Base-by-base conservation (phyloP, 1,284 basidiomycete species). In the Austroboletus niveus region DNA sequence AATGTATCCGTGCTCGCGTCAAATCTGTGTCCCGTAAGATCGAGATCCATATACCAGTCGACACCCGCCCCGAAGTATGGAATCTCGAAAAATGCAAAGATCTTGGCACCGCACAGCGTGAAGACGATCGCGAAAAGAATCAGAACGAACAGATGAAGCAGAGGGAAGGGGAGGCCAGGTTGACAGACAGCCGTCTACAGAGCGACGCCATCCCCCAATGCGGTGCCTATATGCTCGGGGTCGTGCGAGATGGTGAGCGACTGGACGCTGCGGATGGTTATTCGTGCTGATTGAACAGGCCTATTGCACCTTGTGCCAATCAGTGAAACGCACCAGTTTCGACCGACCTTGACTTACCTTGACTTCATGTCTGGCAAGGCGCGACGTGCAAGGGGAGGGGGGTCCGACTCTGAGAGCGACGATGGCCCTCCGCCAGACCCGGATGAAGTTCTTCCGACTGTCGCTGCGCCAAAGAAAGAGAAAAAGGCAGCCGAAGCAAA, bases 361-460 rank as follows among this genome's bases (percentile, higher is more conserved):
- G 89, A 92, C 62, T 69, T 80, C 52, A 65, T 85, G 48, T 81
- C 82, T 22, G 80, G 81, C 45, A 89, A 85, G 71, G 74, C 69
- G 55, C 79, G 76, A 60, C 82, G 78, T 49, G 54, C 66, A n/a
- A 74, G 74, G 43, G 71, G 68, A 15, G 72, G 76, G 12, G 79
- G 75, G 0, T 63, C 65, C 3, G 87, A 86, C 55, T 84, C 83
- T 10, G 87, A 89, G 35, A 85, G 83, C 6, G 87, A 89, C 52
- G 85, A 89, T 52, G 88, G 83, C 0, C 86, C 87, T 29, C 88
- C 87, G 35, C 85, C 80, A 38, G 88, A 91, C 61, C 88, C 87
- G 22, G 88, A 90, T 58, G 88, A 89, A 48, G 76, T 75, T 7
- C 69, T 72, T 2, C 77, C 79, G 5, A 60, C 72, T 7, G 70